phyloP scores from a whole-genome alignment of 306 rosid species.

The Glycine tomentella region DNA sequence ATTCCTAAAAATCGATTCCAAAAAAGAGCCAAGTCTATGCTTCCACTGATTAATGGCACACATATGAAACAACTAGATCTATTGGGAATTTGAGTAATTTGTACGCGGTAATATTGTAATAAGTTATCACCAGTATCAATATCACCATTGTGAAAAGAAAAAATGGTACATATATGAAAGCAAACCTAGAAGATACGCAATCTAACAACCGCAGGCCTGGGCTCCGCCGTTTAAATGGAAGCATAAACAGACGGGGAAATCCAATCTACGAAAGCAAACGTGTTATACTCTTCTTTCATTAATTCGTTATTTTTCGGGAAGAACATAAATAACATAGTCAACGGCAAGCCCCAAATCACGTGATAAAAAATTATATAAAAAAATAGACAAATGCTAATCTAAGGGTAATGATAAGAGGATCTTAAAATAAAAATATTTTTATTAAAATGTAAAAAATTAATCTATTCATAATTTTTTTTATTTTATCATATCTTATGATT shows the following conservation, averaged over 20 bases:
- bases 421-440: too few relatives aligned
- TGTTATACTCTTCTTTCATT: neutral
- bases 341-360: neutral
- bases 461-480: too few relatives aligned
- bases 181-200: neutral
- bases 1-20: neutral
- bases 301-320: neutral
- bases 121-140: too few relatives aligned
- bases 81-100: too few relatives aligned
- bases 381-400: too few relatives aligned
- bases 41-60: neutral
- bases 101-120: too few relatives aligned
- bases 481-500: too few relatives aligned
- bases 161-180: neutral
- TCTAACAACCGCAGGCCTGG: neutral
- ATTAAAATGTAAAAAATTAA: too few relatives aligned
- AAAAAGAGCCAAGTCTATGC: neutral
- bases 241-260: neutral
- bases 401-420: too few relatives aligned
- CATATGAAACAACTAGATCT: too few relatives aligned
- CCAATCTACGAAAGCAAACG: neutral
- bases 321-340: neutral
- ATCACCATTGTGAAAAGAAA: too few relatives aligned
- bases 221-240: neutral
- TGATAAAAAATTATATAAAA: neutral